phyloP scores from a whole-genome alignment of 345 rosid genomes.

The Citrus reticulata region DNA sequence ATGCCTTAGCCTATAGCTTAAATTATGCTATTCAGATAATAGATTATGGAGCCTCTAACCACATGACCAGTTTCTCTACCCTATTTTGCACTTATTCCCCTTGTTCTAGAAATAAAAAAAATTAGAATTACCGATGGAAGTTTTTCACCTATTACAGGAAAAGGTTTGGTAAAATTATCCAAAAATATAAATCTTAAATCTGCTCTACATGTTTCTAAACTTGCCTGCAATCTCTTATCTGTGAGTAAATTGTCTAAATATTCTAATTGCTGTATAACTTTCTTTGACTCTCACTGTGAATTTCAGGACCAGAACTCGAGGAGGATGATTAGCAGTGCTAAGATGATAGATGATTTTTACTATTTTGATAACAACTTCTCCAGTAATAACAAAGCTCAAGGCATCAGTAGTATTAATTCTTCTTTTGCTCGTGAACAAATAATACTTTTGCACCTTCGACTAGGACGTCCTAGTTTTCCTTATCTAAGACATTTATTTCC shows the following conservation, averaged over 20 bases:
- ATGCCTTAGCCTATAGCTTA: not conserved
- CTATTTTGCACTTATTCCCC: not conserved
- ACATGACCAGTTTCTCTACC: too few species aligned
- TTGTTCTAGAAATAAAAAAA: slow-evolving; percentile 2
- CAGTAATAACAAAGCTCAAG: not conserved
- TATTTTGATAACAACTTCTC: not conserved
- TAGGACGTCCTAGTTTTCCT: too few species aligned
- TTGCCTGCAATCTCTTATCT: not conserved
- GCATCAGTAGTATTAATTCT: not conserved
- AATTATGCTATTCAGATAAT: not conserved
- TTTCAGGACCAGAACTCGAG: not conserved
- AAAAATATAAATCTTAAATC: not conserved
- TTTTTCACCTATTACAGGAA: not conserved
- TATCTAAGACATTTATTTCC: not conserved
- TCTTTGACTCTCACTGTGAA: not conserved
- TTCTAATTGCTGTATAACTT: not conserved
- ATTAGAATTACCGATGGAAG: not conserved
- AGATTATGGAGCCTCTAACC: too few species aligned
- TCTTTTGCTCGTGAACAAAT: not conserved
- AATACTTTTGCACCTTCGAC: not conserved
- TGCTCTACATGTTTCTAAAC: not conserved
- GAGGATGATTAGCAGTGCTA: slow-evolving; percentile 6
- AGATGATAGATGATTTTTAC: not conserved
- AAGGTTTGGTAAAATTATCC: not conserved
- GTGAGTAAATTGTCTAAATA: not conserved